Conservation (phyloP, 2,329 filamentous ascomycete genomes). For the Hymenoscyphus salicellus region DNA sequence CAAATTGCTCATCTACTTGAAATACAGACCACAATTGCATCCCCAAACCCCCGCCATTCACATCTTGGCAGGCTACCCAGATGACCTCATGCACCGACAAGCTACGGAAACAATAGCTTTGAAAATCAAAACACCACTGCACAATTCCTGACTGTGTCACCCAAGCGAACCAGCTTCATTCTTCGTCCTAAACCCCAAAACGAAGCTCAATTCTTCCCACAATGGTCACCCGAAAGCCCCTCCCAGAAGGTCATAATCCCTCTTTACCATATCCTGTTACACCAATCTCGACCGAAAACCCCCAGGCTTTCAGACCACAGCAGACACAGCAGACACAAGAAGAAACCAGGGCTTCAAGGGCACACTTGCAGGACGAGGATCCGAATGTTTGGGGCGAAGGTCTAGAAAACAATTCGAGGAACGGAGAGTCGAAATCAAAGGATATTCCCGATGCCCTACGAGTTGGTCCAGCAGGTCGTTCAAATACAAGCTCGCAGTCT, state of each 20-base stretch:
- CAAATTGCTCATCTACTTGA: background rate
- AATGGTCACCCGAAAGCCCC: conserved; percentile 35
- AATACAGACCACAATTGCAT: background rate
- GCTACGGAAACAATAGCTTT: background rate
- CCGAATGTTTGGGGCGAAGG: conserved; percentile 27
- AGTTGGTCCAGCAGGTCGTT: conserved; percentile 27
- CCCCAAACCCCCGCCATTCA: background rate
- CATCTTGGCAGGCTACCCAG: background rate
- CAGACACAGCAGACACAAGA: conserved; percentile 18
- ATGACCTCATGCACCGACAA: background rate
- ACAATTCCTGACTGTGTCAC: background rate
- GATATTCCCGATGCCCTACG: conserved; percentile 31
- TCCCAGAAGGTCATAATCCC: conserved; percentile 19
- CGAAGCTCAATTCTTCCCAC: conserved; percentile 1
- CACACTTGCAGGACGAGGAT: conserved; percentile 20
- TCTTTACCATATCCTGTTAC: conserved; percentile 29
- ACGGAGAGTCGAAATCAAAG: background rate
- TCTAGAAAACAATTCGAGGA: conserved; percentile 6
- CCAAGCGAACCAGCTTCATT: background rate
- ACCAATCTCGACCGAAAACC: conserved; percentile 18
- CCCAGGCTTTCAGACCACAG: conserved; percentile 18
- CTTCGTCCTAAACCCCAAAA: background rate
- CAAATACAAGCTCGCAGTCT: conserved; percentile 28
- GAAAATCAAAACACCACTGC: background rate
- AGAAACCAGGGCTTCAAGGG: conserved; percentile 17